A percentile compares a stretch with the other conserved stretches of the same genome.
These are phyloP conservation scores for Lactifluus volemus DNA, from an alignment of 768 basidiomycete species.

Conservation along the genomic window DNA sequence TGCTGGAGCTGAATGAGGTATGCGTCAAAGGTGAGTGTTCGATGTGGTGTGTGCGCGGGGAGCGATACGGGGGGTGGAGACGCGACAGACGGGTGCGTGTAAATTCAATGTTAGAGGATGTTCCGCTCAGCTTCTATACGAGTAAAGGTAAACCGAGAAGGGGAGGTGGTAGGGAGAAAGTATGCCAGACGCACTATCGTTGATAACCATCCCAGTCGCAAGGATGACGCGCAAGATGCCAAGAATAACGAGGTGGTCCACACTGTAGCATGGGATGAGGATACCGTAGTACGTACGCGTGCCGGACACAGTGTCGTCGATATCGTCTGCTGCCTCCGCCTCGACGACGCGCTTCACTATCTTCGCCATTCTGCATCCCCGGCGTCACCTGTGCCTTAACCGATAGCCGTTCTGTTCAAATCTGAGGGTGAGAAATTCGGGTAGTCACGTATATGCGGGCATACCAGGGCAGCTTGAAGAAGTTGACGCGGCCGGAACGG, in stretches of 20 bases:
- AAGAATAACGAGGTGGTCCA: slow-evolving; percentile 55
- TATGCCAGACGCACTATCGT: slow-evolving; percentile 50
- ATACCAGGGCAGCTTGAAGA: too few relatives aligned
- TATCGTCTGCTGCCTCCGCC: slow-evolving; percentile 42
- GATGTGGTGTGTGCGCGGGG: slow-evolving; percentile 45
- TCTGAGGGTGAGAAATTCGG: too few relatives aligned
- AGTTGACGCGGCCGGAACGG: too few relatives aligned
- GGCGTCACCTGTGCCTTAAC: too few relatives aligned
- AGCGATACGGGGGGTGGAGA: slow-evolving; percentile 49
- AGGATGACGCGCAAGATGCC: slow-evolving; percentile 80
- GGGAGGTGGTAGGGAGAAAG: too few relatives aligned
- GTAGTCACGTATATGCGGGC: too few relatives aligned
- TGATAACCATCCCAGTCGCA: slow-evolving; percentile 58
- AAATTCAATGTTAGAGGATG: slow-evolving; percentile 49
- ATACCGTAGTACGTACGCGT: slow-evolving; percentile 47
- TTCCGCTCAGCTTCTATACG: background rate
- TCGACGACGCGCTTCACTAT: slow-evolving; percentile 25
- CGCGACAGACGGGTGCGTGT: slow-evolving; percentile 55
- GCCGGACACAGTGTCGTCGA: slow-evolving; percentile 41
- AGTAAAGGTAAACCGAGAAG: background rate
- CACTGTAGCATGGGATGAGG: slow-evolving; percentile 61
- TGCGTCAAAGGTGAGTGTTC: slow-evolving; percentile 28
- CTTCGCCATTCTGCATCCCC: too few relatives aligned
- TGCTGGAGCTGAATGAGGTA: slow-evolving; percentile 56
- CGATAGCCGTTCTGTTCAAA: too few relatives aligned